These are phyloP conservation scores for Wickerhamiella azyma DNA, from an alignment of 805 yeast genomes.

Conservation along the genomic window DNA sequence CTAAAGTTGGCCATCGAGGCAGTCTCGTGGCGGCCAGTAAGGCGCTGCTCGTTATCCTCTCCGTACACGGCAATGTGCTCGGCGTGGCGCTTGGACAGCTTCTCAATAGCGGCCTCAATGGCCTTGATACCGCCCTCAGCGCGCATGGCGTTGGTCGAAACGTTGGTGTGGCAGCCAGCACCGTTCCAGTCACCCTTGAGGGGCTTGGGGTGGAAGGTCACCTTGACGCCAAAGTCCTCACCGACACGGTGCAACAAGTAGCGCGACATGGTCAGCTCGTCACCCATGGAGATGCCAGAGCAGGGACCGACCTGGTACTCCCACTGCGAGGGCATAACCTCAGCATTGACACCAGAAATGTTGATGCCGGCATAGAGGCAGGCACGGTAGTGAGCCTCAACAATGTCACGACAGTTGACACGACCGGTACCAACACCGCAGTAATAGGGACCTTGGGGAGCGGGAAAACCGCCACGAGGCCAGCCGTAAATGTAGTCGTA, in stretches of 20 bases:
- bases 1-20: slow-evolving; percentile 86
- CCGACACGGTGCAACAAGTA: slow-evolving; percentile 87
- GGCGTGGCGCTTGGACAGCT: slow-evolving; percentile 87
- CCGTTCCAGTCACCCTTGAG: slow-evolving; percentile 99
- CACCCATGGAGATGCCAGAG: slow-evolving; percentile 92
- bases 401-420: slow-evolving; percentile 94
- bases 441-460: slow-evolving; percentile 99
- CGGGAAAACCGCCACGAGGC: slow-evolving; percentile 99
- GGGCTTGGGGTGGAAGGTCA: slow-evolving; percentile 98
- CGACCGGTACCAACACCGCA: slow-evolving; percentile 99
- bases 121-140: slow-evolving; percentile 87
- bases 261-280: slow-evolving; percentile 92
- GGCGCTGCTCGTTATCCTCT: slow-evolving; percentile 85
- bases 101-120: slow-evolving; percentile 85
- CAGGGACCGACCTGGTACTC: slow-evolving; percentile 99
- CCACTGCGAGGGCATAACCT: slow-evolving; percentile 99
- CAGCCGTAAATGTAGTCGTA: slow-evolving; percentile 86
- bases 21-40: slow-evolving; percentile 98
- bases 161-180: slow-evolving; percentile 99
- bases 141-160: slow-evolving; percentile 87
- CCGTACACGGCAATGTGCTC: slow-evolving; percentile 95
- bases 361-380: slow-evolving; percentile 84
- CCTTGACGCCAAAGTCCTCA: slow-evolving; percentile 97
- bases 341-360: slow-evolving; percentile 96
- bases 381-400: slow-evolving; percentile 98